phyloP scores from a whole-genome alignment of 2,329 filamentous ascomycete genomes.

The Ceratocystis cubensis region DNA sequence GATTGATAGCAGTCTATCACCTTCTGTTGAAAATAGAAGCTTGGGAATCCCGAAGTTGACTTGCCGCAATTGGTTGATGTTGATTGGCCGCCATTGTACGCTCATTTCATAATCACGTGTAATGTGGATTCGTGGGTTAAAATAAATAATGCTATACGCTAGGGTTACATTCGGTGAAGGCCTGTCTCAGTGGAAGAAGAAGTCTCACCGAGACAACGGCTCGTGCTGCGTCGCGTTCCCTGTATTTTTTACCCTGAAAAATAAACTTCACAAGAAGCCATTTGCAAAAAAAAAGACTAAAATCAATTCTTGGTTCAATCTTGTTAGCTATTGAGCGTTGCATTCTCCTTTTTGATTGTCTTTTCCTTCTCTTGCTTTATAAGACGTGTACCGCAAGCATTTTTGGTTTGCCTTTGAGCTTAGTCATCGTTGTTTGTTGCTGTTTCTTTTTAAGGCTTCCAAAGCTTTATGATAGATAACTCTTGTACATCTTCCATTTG shows the following conservation, averaged over 20 bases:
- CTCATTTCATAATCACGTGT: slow-evolving; percentile 2
- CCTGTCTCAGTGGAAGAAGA: too few relatives aligned
- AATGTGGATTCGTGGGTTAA: neutral
- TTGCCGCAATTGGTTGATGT: slow-evolving; percentile 1
- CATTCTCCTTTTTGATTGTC: neutral
- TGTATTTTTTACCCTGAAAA: neutral
- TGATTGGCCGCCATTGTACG: slow-evolving; percentile 11
- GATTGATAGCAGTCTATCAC: neutral
- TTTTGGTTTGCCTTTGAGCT: neutral
- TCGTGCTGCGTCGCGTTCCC: slow-evolving; percentile 4
- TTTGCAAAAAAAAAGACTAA: neutral
- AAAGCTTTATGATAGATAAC: slow-evolving; percentile 5
- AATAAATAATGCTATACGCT: neutral
- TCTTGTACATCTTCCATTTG: neutral
- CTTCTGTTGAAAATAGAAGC: slow-evolving; percentile 1
- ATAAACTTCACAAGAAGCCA: slow-evolving; percentile 9
- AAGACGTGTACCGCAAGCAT: too few relatives aligned
- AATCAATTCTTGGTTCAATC: neutral
- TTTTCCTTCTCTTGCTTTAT: too few relatives aligned
- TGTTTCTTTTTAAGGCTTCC: neutral
- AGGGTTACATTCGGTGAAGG: neutral
- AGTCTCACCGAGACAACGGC: neutral
- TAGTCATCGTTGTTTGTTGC: slow-evolving; percentile 5
- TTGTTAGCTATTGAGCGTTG: neutral
- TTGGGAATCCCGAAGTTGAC: slow-evolving; percentile 4